Evolutionary conservation across 1,284 basidiomycete genomes (phyloP).

Genomic region (Chondrostereum purpureum): DNA sequence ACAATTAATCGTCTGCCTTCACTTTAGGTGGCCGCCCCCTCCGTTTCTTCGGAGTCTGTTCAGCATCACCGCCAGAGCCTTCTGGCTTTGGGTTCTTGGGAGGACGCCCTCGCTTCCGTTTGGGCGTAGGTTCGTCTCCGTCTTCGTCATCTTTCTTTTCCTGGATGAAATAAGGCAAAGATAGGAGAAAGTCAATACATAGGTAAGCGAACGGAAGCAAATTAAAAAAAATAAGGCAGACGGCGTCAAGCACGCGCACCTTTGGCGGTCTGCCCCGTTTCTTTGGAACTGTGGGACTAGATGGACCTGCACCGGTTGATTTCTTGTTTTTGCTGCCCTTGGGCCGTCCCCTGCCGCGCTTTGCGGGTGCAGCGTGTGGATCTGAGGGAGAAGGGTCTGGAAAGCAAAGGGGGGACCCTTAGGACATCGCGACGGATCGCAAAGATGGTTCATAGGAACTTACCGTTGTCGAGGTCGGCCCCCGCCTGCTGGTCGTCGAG

Average conservation of each 20-base stretch:
- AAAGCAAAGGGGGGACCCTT: too few species aligned
- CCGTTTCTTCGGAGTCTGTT: conserved; percentile 50
- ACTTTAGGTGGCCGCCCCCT: conserved; percentile 65
- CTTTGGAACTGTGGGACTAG: conserved; percentile 33
- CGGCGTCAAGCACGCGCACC: too few species aligned
- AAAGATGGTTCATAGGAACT: conserved; percentile 14
- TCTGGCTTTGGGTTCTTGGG: conserved; percentile 58
- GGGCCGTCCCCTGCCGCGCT: conserved; percentile 72
- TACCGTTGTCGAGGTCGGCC: conserved; percentile 34
- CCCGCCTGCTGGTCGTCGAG: conserved; percentile 28
- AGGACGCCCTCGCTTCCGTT: conserved; percentile 68
- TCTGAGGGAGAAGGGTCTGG: background rate
- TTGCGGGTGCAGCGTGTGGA: conserved; percentile 27
- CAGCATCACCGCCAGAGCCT: conserved; percentile 25
- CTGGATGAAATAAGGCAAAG: conserved; percentile 31
- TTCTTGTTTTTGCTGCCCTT: conserved; percentile 83
- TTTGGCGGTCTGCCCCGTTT: conserved; percentile 75
- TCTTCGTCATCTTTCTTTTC: conserved; percentile 49
- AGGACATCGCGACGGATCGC: conserved; percentile 16
- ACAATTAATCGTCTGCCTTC: conserved; percentile 27
- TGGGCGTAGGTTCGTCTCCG: conserved; percentile 44
- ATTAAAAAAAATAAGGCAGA: too few species aligned
- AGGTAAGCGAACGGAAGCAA: too few species aligned
- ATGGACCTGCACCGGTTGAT: conserved; percentile 31
- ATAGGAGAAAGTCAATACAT: conserved; percentile 21